A percentile compares a stretch with the other conserved stretches of the same genome.
Evolutionary conservation across 139 green algal species (phyloP).

Genomic region (Eudorina sp.): DNA sequence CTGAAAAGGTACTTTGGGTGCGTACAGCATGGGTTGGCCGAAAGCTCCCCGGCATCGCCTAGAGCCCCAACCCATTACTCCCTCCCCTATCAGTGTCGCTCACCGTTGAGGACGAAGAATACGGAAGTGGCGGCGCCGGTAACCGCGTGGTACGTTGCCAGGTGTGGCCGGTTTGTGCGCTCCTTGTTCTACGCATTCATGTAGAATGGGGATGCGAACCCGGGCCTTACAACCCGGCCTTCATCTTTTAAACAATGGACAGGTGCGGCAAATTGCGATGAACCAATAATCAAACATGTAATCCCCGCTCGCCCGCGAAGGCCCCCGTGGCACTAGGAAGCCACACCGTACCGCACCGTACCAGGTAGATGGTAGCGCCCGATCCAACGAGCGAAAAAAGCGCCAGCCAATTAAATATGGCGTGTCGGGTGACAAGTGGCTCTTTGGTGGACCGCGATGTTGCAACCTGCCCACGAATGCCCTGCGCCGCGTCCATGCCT

Average conservation of each 20-base stretch:
- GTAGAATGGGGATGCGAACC: too few relatives aligned
- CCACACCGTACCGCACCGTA: too few relatives aligned
- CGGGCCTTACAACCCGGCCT: too few relatives aligned
- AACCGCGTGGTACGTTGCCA: constrained; percentile 31
- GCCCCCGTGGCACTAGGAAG: too few relatives aligned
- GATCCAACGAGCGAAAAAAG: constrained; percentile 14
- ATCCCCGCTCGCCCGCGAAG: too few relatives aligned
- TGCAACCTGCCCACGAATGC: constrained; percentile 9
- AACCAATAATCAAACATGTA: too few relatives aligned
- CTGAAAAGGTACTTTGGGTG: too few relatives aligned
- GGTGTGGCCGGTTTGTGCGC: constrained; percentile 7
- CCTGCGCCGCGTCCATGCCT: constrained; percentile 16
- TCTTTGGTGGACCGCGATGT: constrained; percentile 2
- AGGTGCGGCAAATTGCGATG: too few relatives aligned
- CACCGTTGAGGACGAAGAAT: constrained; percentile 32
- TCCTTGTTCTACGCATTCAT: constrained; percentile 45
- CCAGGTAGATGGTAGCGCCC: constrained; percentile 25
- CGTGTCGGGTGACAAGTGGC: constrained; percentile 24
- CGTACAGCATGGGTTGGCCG: too few relatives aligned
- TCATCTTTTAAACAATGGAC: too few relatives aligned
- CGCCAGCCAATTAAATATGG: constrained; percentile 35
- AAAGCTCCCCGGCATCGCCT: too few relatives aligned
- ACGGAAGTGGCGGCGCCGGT: neutral
- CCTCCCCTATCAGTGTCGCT: neutral
- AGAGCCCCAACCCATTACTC: too few relatives aligned